A percentile compares a stretch with the other conserved stretches of the same genome.
Evolutionary conservation across 2,329 filamentous ascomycete genomes (phyloP).

Genomic region (Alternaria brassicae): DNA sequence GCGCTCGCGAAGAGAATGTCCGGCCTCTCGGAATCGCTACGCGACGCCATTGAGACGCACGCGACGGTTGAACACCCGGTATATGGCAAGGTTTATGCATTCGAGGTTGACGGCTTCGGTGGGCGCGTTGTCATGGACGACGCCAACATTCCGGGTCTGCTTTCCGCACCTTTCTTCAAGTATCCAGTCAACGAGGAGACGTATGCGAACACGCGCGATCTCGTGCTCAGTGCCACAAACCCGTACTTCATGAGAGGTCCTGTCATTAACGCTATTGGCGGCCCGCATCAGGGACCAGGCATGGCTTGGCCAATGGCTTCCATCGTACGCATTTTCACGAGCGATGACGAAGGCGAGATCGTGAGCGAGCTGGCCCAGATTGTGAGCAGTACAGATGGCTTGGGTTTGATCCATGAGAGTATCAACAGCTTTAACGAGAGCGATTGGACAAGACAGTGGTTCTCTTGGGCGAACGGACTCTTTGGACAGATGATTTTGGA

Average conservation of each 20-base stretch:
- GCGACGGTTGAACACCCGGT: conserved; percentile 51
- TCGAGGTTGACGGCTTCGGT: conserved; percentile 58
- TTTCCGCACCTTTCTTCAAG: conserved; percentile 70
- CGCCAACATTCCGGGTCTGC: conserved; percentile 72
- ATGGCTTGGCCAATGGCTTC: conserved; percentile 61
- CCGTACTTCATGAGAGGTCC: conserved; percentile 61
- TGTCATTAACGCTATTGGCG: conserved; percentile 57
- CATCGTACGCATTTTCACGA: conserved; percentile 61
- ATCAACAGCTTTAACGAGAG: conserved; percentile 57
- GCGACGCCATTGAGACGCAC: conserved; percentile 54
- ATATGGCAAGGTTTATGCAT: conserved; percentile 55
- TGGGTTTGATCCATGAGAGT: conserved; percentile 61
- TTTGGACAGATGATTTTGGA: conserved; percentile 60
- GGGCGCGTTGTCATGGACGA: conserved; percentile 71
- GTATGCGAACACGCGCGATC: conserved; percentile 56
- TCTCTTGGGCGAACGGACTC: conserved; percentile 61
- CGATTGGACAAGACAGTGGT: conserved; percentile 60
- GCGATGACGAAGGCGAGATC: conserved; percentile 57
- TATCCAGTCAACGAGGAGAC: conserved; percentile 57
- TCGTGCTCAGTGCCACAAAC: conserved; percentile 55
- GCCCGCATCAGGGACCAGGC: conserved; percentile 57
- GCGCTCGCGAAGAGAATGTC: conserved; percentile 65
- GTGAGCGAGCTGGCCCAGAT: conserved; percentile 53
- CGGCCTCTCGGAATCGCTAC: conserved; percentile 58
- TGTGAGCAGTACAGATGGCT: conserved; percentile 56